Evolutionary conservation across 495 filamentous ascomycete genomes (phyloP).

Genomic region (Aspergillus carlsbadensis): DNA sequence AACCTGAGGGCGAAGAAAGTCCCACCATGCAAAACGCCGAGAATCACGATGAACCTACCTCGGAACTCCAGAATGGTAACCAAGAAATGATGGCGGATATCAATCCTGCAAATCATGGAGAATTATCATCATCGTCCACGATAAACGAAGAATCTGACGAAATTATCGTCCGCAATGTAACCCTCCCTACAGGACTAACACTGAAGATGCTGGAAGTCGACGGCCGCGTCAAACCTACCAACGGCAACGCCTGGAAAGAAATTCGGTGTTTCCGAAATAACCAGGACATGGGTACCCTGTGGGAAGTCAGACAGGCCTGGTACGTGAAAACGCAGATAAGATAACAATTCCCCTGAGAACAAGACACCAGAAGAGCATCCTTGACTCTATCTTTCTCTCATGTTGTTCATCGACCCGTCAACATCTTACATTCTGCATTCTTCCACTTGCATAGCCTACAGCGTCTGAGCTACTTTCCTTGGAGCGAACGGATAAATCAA

Average conservation of each 20-base stretch:
- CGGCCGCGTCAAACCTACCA: slow-evolving; percentile 32
- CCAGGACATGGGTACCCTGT: slow-evolving; percentile 57
- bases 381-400: too few species aligned
- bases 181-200: slow-evolving; percentile 29
- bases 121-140: not conserved
- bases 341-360: not conserved
- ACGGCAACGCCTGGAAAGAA: slow-evolving; percentile 52
- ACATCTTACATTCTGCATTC: not conserved
- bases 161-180: slow-evolving; percentile 34
- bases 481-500: not conserved
- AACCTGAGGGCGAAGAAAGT: not conserved
- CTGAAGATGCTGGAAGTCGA: slow-evolving; percentile 44
- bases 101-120: not conserved
- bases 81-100: not conserved
- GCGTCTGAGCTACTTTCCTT: not conserved
- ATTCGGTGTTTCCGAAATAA: slow-evolving; percentile 51
- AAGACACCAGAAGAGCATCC: too few species aligned
- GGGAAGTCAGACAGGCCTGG: slow-evolving; percentile 52
- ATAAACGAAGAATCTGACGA: slow-evolving; percentile 17
- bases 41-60: not conserved
- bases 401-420: too few species aligned
- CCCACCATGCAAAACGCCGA: not conserved
- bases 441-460: not conserved
- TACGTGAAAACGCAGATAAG: slow-evolving; percentile 26
- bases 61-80: not conserved